phyloP scores from a whole-genome alignment of 345 rosid genomes.

The Linum tenue region DNA sequence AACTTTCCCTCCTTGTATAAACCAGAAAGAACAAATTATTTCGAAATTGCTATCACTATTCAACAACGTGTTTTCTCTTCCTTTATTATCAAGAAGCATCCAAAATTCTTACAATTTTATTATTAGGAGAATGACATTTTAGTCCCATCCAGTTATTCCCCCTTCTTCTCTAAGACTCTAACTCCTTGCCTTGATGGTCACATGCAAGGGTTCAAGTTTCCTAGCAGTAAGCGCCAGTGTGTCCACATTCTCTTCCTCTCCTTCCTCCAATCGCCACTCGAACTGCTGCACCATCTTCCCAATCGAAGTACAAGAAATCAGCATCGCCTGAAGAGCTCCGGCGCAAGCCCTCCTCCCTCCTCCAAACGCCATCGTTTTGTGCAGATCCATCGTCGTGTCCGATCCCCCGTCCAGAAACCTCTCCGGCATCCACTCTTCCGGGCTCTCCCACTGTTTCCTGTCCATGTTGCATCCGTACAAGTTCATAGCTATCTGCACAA shows the following conservation, averaged over 20 bases:
- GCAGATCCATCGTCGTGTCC: conserved; percentile 38
- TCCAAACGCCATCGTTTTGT: conserved; percentile 93
- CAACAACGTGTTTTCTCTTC: too few relatives aligned
- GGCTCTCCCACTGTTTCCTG: conserved; percentile 56
- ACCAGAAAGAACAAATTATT: too few relatives aligned
- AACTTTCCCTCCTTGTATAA: too few relatives aligned
- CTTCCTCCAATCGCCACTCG: conserved; percentile 55
- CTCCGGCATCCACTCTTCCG: conserved; percentile 73
- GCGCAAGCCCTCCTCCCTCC: conserved; percentile 74
- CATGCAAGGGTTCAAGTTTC: conserved; percentile 68
- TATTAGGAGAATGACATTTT: too few relatives aligned
- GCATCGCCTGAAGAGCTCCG: conserved; percentile 62
- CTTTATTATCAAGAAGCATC: too few relatives aligned
- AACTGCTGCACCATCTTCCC: conserved; percentile 77
- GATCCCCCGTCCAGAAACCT: conserved; percentile 48
- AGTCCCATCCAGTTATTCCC: too few relatives aligned
- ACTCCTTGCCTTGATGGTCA: conserved; percentile 41
- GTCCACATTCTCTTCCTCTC: conserved; percentile 60
- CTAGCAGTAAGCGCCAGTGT: conserved; percentile 54
- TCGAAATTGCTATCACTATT: too few relatives aligned
- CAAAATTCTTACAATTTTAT: too few relatives aligned
- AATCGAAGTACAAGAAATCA: conserved; percentile 46
- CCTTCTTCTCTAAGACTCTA: not conserved
- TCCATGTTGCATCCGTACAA: conserved; percentile 89
- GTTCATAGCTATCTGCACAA: conserved; percentile 72